These are phyloP conservation scores for Ophiostoma australiae DNA, from an alignment of 2,329 filamentous ascomycete genomes.

Conservation along the genomic window DNA sequence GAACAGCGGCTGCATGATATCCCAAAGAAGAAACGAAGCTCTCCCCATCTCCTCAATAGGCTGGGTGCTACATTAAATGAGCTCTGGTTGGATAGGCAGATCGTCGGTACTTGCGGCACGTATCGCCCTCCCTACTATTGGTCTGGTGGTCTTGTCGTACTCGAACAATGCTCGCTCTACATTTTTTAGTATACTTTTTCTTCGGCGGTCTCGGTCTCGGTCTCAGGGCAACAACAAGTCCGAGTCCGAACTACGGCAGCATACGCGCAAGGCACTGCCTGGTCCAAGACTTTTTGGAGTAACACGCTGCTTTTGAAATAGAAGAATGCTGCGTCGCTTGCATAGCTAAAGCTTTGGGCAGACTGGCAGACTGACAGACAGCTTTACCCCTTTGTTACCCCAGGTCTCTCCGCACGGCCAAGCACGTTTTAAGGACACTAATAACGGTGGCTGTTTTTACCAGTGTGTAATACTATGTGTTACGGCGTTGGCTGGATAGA, in stretches of 20 bases:
- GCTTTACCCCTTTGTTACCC: neutral
- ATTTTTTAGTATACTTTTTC: neutral
- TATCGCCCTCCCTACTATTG: neutral
- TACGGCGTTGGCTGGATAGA: neutral
- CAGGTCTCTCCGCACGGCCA: slow-evolving; percentile 13
- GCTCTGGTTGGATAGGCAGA: neutral
- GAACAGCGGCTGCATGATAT: slow-evolving; percentile 4
- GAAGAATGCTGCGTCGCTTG: neutral
- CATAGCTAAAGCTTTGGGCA: neutral
- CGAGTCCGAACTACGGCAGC: neutral
- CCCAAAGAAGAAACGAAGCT: slow-evolving; percentile 7
- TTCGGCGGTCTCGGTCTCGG: neutral
- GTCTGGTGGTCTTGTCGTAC: neutral
- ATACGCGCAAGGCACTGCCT: neutral
- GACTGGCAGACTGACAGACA: neutral
- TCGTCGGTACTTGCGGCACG: neutral
- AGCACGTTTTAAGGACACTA: neutral
- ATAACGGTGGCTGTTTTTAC: no score
- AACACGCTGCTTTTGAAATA: neutral
- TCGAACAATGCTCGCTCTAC: neutral
- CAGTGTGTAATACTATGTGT: neutral
- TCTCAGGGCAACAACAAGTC: neutral
- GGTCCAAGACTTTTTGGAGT: neutral
- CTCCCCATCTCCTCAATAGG: neutral
- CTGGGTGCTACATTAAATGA: neutral